These are phyloP conservation scores for Penstemon newberryi DNA, from an alignment of 257 asterid species.

Conservation along the genomic window DNA sequence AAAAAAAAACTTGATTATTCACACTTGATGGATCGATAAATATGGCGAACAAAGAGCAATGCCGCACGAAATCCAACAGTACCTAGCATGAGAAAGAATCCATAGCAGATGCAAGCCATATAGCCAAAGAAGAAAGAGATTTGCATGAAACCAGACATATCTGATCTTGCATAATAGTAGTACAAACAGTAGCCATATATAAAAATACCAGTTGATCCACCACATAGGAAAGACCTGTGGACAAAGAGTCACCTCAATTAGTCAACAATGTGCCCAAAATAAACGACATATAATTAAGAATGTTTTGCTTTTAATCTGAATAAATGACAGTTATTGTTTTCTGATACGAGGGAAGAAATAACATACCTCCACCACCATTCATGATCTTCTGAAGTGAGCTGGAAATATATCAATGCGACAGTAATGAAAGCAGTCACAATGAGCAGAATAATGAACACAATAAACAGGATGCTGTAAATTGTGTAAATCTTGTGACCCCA, in stretches of 20 bases:
- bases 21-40: slow-evolving; percentile 73
- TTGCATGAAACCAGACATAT: slow-evolving; percentile 97
- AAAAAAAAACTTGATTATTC: slow-evolving; percentile 33
- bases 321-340: no score
- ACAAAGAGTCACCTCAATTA: no score
- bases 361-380: slow-evolving; percentile 96
- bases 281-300: not conserved
- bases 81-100: slow-evolving; percentile 87
- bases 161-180: slow-evolving; percentile 80
- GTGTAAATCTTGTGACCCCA: slow-evolving; percentile 97
- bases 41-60: slow-evolving; percentile 81
- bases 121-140: slow-evolving; percentile 88
- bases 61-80: slow-evolving; percentile 89
- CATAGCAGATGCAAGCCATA: slow-evolving; percentile 85
- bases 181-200: slow-evolving; percentile 82
- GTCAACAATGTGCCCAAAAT: no score
- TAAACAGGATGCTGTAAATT: slow-evolving; percentile 76
- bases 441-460: slow-evolving; percentile 81
- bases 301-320: slow-evolving; percentile 10
- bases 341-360: no score
- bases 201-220: slow-evolving; percentile 91
- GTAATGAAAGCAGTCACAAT: slow-evolving; percentile 88
- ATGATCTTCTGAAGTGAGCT: slow-evolving; percentile 93
- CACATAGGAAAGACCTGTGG: slow-evolving; percentile 79
- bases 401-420: slow-evolving; percentile 84